Percentiles rank a stretch among this genome's conserved stretches.
phyloP scores from a whole-genome alignment of 1,284 basidiomycete species.

The Tremellales sp. region DNA sequence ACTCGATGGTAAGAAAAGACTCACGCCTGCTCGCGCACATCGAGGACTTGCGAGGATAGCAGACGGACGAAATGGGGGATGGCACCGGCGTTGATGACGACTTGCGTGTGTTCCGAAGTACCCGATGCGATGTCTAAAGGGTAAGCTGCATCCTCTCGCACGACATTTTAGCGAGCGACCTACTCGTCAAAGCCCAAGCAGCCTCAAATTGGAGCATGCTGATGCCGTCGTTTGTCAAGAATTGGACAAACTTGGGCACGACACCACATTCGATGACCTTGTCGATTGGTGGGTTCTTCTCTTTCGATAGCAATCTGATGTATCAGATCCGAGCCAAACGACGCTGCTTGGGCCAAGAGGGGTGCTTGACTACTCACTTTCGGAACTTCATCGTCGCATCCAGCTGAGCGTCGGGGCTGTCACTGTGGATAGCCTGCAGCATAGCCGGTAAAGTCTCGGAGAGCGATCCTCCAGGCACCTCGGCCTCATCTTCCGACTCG shows the following conservation, averaged over 20 bases:
- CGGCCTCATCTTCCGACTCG: conserved; percentile 82
- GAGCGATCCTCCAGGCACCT: conserved; percentile 50
- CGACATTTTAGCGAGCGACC: conserved; percentile 8
- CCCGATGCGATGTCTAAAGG: conserved; percentile 87
- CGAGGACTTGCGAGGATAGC: conserved; percentile 74
- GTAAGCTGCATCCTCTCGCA: neutral
- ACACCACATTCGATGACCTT: conserved; percentile 97
- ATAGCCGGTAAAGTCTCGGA: conserved; percentile 62
- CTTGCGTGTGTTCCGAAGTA: conserved; percentile 96
- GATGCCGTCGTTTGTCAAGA: conserved; percentile 77
- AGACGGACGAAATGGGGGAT: conserved; percentile 98
- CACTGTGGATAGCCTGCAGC: conserved; percentile 89
- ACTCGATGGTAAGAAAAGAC: conserved; percentile 10
- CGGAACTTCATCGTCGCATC: conserved; percentile 95
- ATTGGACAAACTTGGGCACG: conserved; percentile 95
- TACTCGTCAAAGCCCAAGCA: conserved; percentile 94
- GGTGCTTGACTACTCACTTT: conserved; percentile 54
- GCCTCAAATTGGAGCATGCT: conserved; percentile 99
- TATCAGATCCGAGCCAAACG: conserved; percentile 4
- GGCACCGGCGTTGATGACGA: conserved; percentile 90
- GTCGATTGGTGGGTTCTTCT: conserved; percentile 99
- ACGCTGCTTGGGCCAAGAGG: neutral
- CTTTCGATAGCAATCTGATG: conserved; percentile 79
- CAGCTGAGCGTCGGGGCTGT: conserved; percentile 84
- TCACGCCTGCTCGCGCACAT: conserved; percentile 87